Base-by-base conservation (phyloP, 768 basidiomycete species). In the Auricularia sp. region DNA sequence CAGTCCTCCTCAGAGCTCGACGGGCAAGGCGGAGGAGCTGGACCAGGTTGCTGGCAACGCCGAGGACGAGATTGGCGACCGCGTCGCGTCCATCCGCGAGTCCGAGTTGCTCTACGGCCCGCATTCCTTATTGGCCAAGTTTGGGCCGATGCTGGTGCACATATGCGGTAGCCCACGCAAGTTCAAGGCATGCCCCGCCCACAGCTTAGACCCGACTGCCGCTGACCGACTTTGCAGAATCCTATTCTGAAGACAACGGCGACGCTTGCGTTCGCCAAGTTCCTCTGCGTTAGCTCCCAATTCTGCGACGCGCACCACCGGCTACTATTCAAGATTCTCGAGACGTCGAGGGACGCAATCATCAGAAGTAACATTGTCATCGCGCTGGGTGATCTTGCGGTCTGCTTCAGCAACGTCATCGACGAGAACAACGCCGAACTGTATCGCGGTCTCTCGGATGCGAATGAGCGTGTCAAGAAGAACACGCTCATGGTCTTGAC, bases 401-500 rank as follows among this genome's bases (percentile, higher is more conserved):
- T 98, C 16, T 97, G 91, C n/a, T 98, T 98, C 81, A 94, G 92
- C 74, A 93, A 78, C 66, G 91, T 99, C 75, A 85, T 99, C 68
- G 96, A 98, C 75, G 95, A 99, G 79, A 97, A 96, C 78, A 92
- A 89, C 76, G 90, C 93, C 70, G 90, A 94, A 69, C 80, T 99
- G 2, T 99, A 98, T 79, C 90, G 88, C 71, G 96, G 96, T 2
- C 83, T 98, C 42, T 88, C 91, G 11, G 97, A 99, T 73, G 78
- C 78, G 47, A 84, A 96, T 69, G 76, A 92, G 10, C 84, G 88
- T 47, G 96, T 99, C 67, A 99, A 98, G 85, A 98, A 98, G 82
- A 98, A 98, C 76, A 97, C 96, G 42, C 82, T 99, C 56, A 98
- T 98, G 96, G 97, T 98, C 36, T 80, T 98, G 64, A 96, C 94